Percentiles rank a stretch among this genome's conserved stretches.
These are phyloP conservation scores for Climacium dendroides DNA, from an alignment of 225 moss, liverwort and hornwort species.

Conservation along the genomic window DNA sequence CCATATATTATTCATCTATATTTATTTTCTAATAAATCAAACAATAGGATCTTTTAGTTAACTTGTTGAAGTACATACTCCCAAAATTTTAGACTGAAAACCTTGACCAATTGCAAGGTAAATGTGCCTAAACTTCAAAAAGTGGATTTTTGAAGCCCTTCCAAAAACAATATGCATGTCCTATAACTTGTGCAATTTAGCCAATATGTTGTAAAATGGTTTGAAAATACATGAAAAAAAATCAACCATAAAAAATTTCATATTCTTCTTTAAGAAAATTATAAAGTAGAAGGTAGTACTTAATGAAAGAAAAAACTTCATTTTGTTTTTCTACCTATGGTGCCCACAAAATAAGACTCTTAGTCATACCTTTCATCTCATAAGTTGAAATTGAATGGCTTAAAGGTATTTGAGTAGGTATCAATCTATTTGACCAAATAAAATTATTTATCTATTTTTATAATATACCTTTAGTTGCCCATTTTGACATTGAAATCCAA, in stretches of 20 bases:
- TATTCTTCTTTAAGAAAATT: neutral
- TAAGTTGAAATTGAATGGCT: neutral
- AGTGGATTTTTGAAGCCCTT: neutral
- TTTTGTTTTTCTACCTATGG: neutral
- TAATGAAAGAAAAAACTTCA: neutral
- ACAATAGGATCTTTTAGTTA: neutral
- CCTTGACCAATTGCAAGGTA: accelerated
- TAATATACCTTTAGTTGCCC: neutral
- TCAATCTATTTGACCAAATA: neutral
- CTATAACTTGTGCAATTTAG: neutral
- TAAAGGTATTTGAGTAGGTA: neutral
- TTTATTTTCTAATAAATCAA: neutral
- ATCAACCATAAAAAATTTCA: accelerated
- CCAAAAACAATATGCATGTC: neutral
- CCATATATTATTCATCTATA: neutral
- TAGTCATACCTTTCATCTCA: neutral
- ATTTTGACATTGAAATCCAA: too few relatives aligned
- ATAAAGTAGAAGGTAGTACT: neutral
- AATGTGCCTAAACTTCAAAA: neutral
- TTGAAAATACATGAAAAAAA: neutral
- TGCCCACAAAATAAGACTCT: accelerated
- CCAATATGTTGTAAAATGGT: neutral
- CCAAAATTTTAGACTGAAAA: neutral
- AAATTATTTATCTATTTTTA: neutral
- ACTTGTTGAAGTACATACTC: neutral